phyloP scores from a whole-genome alignment of 1,284 basidiomycete species.

The Puccinia triticina region DNA sequence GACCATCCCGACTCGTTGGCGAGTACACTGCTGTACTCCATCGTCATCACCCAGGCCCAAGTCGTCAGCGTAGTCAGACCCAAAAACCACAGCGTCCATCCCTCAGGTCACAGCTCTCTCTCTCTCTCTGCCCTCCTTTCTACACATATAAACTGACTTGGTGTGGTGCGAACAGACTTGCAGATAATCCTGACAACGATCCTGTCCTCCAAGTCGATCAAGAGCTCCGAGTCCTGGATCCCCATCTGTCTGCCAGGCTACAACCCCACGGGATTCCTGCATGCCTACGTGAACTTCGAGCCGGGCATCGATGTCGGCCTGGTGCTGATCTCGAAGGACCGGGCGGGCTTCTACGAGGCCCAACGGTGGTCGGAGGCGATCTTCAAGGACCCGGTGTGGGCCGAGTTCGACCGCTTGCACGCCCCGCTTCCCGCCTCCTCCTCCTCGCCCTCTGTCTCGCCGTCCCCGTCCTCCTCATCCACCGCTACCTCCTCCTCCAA shows the following conservation, averaged over 20 bases:
- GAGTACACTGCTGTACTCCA: constrained; percentile 78
- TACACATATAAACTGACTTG: neutral
- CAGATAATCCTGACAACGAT: constrained; percentile 61
- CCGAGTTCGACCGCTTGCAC: constrained; percentile 38
- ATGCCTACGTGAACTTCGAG: constrained; percentile 84
- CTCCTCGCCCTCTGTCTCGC: constrained; percentile 35
- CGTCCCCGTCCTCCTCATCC: constrained; percentile 11
- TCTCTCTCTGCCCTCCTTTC: neutral
- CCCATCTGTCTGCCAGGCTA: constrained; percentile 95
- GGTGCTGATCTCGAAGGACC: constrained; percentile 45
- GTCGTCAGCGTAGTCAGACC: constrained; percentile 88
- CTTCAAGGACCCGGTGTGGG: constrained; percentile 32
- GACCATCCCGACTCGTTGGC: constrained; percentile 37
- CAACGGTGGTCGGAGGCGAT: constrained; percentile 36
- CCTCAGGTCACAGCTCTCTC: constrained; percentile 69
- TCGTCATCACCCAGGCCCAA: constrained; percentile 75
- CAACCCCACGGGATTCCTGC: constrained; percentile 85
- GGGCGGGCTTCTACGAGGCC: constrained; percentile 37
- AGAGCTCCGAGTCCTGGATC: constrained; percentile 80
- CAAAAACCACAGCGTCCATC: constrained; percentile 89
- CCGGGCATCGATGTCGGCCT: constrained; percentile 25
- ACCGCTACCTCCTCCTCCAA: neutral
- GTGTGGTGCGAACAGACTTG: constrained; percentile 56
- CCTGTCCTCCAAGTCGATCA: constrained; percentile 68
- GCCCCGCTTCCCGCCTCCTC: neutral